Base-by-base conservation (phyloP, 2,329 filamentous ascomycete genomes). In the Neonectria sp. region DNA sequence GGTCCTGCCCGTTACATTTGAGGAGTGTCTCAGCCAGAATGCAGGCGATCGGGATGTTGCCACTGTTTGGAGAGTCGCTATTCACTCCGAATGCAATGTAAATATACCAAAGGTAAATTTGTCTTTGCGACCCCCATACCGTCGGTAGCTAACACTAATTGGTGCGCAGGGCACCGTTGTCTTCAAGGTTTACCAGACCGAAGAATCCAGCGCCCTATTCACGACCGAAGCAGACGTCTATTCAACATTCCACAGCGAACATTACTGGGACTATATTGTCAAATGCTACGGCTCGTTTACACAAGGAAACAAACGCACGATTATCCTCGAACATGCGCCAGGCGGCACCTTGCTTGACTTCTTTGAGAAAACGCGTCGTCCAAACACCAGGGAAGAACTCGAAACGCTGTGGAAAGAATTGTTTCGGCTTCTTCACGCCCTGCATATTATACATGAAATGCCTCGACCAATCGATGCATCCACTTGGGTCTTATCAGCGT, bases 141-240 rank as follows among this genome's bases (percentile, higher is more conserved):
- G 43, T 45, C 17, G n/a, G 35, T 27, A 7, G 17, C 27, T 21
- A 31, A 24, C 13, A 31, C 12, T 7, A 17, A 29, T 25, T 35
- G 27, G 21, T 21, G 17, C 59, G 35, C 8, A 63, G 11, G 17
- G 27, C 2, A 53, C 57, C 0, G 58, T 70, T 2, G 69, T 70
- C 0, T 71, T 71, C 24, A 71, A 71, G 24, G 46, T 68, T 0
- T 70, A 68, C 17, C 31, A 56, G 27, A 29, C 27, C 0, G 3
- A 35, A 1, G n/a, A 12, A 0, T 43, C 46, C 1, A 15, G 48
- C 5, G 17, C 40, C 0, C 13, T 65, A 3, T 71, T 67, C 6
- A 40, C 2, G 6, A 58, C 60, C 0, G 68, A 71, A 31, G 48
- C 48, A 0, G 12, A 55, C 4, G 51, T 57, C 15, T 67, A 68